These are phyloP conservation scores for Meyerozyma athensensis DNA, from an alignment of 1,139 yeast species.

Conservation along the genomic window DNA sequence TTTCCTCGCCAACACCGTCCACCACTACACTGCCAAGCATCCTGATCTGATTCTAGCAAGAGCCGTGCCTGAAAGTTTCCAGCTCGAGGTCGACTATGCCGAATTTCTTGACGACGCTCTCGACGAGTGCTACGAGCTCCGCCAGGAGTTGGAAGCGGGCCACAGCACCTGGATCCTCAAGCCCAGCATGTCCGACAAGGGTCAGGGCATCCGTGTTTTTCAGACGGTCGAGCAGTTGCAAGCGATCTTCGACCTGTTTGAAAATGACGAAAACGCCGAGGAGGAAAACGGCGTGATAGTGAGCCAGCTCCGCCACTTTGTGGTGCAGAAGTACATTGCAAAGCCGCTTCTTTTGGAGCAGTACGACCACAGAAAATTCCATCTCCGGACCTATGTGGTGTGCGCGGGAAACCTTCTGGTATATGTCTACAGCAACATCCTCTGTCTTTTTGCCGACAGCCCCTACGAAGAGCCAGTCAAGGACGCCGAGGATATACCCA, in stretches of 20 bases:
- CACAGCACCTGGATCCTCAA: constrained; percentile 82
- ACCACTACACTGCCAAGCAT: constrained; percentile 65
- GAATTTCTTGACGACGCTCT: constrained; percentile 91
- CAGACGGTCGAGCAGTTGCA: constrained; percentile 75
- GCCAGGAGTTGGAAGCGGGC: constrained; percentile 66
- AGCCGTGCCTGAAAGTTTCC: constrained; percentile 73
- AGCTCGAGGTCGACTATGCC: constrained; percentile 90
- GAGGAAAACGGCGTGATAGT: constrained; percentile 64
- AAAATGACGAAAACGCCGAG: constrained; percentile 57
- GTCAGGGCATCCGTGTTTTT: constrained; percentile 89
- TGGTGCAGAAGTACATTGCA: constrained; percentile 74
- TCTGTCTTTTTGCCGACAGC: constrained; percentile 71
- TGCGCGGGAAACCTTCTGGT: constrained; percentile 71
- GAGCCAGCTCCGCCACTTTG: constrained; percentile 84
- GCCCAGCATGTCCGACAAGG: constrained; percentile 96
- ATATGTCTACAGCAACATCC: constrained; percentile 71
- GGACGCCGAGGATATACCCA: constrained; percentile 32
- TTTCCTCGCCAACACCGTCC: constrained; percentile 76
- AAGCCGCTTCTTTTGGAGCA: constrained; percentile 61
- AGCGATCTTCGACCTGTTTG: constrained; percentile 77
- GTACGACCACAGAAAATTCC: constrained; percentile 75
- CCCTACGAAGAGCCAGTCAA: constrained; percentile 40
- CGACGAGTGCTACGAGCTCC: constrained; percentile 85
- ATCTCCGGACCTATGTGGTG: constrained; percentile 81
- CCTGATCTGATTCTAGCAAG: constrained; percentile 57